phyloP scores from a whole-genome alignment of 768 basidiomycete species.

The Boletus coccyginus region DNA sequence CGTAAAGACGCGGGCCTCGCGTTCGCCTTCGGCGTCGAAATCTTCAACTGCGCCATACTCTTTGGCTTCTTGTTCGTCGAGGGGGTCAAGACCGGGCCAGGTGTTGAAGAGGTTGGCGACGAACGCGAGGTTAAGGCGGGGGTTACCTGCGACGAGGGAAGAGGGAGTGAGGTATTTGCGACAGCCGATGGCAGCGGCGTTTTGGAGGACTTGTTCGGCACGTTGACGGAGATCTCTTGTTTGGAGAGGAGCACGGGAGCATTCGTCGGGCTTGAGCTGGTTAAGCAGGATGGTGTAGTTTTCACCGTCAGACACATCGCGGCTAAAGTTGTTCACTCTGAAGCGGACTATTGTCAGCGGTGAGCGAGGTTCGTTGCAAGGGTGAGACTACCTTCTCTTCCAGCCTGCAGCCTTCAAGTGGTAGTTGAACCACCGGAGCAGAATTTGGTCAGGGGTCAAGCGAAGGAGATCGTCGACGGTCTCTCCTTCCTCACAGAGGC shows the following conservation, averaged over 20 bases:
- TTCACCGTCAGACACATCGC: constrained; percentile 95
- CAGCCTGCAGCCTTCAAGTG: constrained; percentile 95
- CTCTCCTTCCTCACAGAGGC: constrained; percentile 95
- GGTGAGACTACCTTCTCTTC: constrained; percentile 62
- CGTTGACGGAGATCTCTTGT: constrained; percentile 78
- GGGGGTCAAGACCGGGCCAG: constrained; percentile 88
- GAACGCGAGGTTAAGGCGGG: constrained; percentile 95
- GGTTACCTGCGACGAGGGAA: constrained; percentile 91
- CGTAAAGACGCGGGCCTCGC: constrained; percentile 96
- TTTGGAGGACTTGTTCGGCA: constrained; percentile 92
- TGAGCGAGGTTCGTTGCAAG: neutral
- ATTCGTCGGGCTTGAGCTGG: constrained; percentile 92
- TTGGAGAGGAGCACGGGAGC: constrained; percentile 87
- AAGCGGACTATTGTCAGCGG: neutral
- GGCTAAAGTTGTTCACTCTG: constrained; percentile 96
- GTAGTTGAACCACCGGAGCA: constrained; percentile 99
- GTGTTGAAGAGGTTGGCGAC: constrained; percentile 99
- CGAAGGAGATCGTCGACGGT: constrained; percentile 93
- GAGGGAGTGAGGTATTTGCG: constrained; percentile 93
- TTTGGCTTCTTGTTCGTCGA: constrained; percentile 92
- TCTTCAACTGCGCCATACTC: constrained; percentile 89
- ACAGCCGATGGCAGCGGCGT: constrained; percentile 91
- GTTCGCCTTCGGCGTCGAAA: constrained; percentile 98
- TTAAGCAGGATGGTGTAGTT: constrained; percentile 96
- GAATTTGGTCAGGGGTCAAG: constrained; percentile 94